Evolutionary conservation across 148 eudicot species (phyloP), one percentile per base, ranked within the genome.

Genomic region (Talinum fruticosum): DNA sequence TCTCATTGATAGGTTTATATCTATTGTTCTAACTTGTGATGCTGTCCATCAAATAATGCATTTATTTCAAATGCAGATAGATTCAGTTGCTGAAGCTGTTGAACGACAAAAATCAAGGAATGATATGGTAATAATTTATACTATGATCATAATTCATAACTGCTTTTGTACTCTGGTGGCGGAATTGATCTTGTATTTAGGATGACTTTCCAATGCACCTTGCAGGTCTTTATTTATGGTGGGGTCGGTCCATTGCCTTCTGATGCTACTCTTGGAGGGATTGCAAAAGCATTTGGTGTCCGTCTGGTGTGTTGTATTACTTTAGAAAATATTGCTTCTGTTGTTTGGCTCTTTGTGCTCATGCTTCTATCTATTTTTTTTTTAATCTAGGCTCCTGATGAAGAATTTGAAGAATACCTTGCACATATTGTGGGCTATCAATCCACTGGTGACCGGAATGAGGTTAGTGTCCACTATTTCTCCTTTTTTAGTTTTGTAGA

Each of bases 241-340:
- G 99, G 99, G 47, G 85, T 96, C 67, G 97, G 99, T 53, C 97
- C 97, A 34, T 82, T 96, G 86, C 97, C 82, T 82, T 91, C 99
- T 71, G 99, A 96, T 88, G 88, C 88, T 82, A 93, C 99, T 59
- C 82, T 91, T 33, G 88, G 93, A 26, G 99, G 99, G 44, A 88
- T 93, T 79, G 99, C 99, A 70, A 96, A 96, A 84, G 96, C 99
- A 26, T 96, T 90, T 87, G 97, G 94, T 77, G 99, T 96, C 73
- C 94, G 97, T n/a, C 77, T 88, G 97, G 99, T 96, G 75, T 32
- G 89, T 85, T 38, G 44, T 78, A 18, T 75, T 53, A 24, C 62
- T 66, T 54, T 18, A 59, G 18, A 49, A 44, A 47, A 10, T 41
- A 26, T 28, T 62, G 12, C 53, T 53, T 71, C 64, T 78, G 45